Percentiles rank a stretch among this genome's conserved stretches.
phyloP scores from a whole-genome alignment of 768 basidiomycete genomes.

The Hortiboletus flavorubellus region DNA sequence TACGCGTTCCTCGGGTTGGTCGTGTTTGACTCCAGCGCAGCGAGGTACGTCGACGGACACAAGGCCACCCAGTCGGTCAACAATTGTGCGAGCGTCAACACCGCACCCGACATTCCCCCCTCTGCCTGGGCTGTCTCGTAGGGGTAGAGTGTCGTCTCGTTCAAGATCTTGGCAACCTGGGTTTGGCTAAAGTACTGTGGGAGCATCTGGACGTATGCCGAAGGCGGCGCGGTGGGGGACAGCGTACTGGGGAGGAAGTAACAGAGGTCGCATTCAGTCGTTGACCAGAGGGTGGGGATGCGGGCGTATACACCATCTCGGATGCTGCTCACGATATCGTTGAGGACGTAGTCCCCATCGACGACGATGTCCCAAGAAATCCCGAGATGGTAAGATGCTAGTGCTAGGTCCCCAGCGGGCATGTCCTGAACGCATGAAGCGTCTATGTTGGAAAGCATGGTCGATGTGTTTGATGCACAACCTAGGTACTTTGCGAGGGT shows the following conservation, averaged over 20 bases:
- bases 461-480: slow-evolving; percentile 17
- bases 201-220: slow-evolving; percentile 4
- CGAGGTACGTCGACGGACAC: slow-evolving; percentile 15
- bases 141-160: slow-evolving; percentile 13
- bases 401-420: slow-evolving; percentile 5
- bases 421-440: slow-evolving; percentile 4
- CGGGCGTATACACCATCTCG: slow-evolving; percentile 11
- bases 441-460: background rate
- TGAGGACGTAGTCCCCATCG: slow-evolving; percentile 18
- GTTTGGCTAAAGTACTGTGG: slow-evolving; percentile 3
- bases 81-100: slow-evolving; percentile 9
- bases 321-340: slow-evolving; percentile 14
- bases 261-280: slow-evolving; percentile 16
- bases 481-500: slow-evolving; percentile 13
- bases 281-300: slow-evolving; percentile 18
- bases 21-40: slow-evolving; percentile 13
- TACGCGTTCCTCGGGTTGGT: slow-evolving; percentile 15
- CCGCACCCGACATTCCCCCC: slow-evolving; percentile 12
- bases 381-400: background rate
- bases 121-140: too few species aligned
- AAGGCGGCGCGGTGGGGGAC: slow-evolving; percentile 11
- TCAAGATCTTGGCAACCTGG: slow-evolving; percentile 7
- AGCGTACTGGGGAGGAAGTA: slow-evolving; percentile 19
- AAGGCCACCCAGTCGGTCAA: slow-evolving; percentile 11
- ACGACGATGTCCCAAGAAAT: slow-evolving; percentile 9